Evolutionary conservation across 805 yeast genomes (phyloP), one percentile per base, ranked within the genome.

Genomic region (Lipomyces yamanashiensis): DNA sequence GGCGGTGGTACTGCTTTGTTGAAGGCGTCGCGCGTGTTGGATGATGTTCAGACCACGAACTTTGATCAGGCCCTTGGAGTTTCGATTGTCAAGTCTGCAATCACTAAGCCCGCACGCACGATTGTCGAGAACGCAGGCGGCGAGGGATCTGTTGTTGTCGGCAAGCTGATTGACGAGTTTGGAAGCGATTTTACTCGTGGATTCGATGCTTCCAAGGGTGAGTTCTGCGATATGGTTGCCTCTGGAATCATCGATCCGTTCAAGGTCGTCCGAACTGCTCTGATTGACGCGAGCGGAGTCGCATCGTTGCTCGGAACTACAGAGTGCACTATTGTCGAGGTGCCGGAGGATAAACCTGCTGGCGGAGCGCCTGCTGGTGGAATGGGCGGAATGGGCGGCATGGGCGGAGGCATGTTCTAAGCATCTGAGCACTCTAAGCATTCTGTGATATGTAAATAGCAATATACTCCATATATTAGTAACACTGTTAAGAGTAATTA

Each of bases 1-100:
- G 99, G 99, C 82, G 99, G 99, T 78, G 99, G 99, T 81, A 91
- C 98, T 71, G 99, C 99, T 63, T 84, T 95, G 75, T 84, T 91
- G 74, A 95, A 95, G 85, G 98, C 98, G 57, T 85, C 96, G 59
- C 83, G 85, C 72, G 78, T 87, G 67, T 84, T 95, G 73, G 91
- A 86, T 69, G 70, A 62, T 17, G 23, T 70, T 13, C 82, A 86
- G 77, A 84, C 89, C 67, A 88, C 82, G 41, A 95, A 95, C 86
- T 95, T 95, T 75, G 98, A 95, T 82, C 97, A 92, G 81, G 90
- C 89, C 80, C 85, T 93, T 70, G 99, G 99, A 80, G 96, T 95
- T 69, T 90, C 90, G 71, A 90, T 92, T 79, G 92, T 95, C 80
- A 87, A 86, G 80, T 83, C 91, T 72, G 97, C 99, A 68, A 90